Evolutionary conservation across 306 rosid genomes (phyloP), one percentile per base, ranked within the genome.

Genomic region (Macrotyloma uniflorum): DNA sequence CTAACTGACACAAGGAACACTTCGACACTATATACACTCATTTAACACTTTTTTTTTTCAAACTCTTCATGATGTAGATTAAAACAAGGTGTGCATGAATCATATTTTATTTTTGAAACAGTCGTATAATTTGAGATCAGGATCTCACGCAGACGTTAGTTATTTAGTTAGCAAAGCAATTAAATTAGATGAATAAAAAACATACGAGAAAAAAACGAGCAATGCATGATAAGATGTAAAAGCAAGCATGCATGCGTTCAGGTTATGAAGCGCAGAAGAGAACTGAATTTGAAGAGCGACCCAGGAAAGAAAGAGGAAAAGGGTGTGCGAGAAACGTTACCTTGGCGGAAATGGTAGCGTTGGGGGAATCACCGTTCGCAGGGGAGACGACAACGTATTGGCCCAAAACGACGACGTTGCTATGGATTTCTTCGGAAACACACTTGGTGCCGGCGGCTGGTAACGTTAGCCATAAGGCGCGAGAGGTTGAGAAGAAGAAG

Each of bases 391-490:
- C 87, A 49, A 67, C 72, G 75, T 92, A 95, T 38, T 95, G 90
- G 14, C 83, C 97, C 84, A 92, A 87, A 89, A 95, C 97, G 51
- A 95, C 90, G 40, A 95, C 92, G 90, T 95, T 86, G 70, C 55
- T 84, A 20, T 91, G 98, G 86, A 95, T 89, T 82, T 92, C 97
- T 77, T 95, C 98, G 32, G 97, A 90, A 70, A 95, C 91, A 79
- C 98, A 95, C 87, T 91, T 95, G 67, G 90, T 87, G 1, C 85
- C 88, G 6, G 86, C 10, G 11, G 85, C 0, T 2, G 98, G 98
- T 12, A 95, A 10, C 19, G 83, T 87, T 69, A 90, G 16, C 94
- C 92, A 88, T 26, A 90, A 50, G 40, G 92, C 88, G 8, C 45
- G 58, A 50, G 47, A 66, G 16, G 67, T 68, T 22, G 82, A 75